Base-by-base conservation (phyloP, 2,329 filamentous ascomycete genomes). In the Alternaria triticimaculans region DNA sequence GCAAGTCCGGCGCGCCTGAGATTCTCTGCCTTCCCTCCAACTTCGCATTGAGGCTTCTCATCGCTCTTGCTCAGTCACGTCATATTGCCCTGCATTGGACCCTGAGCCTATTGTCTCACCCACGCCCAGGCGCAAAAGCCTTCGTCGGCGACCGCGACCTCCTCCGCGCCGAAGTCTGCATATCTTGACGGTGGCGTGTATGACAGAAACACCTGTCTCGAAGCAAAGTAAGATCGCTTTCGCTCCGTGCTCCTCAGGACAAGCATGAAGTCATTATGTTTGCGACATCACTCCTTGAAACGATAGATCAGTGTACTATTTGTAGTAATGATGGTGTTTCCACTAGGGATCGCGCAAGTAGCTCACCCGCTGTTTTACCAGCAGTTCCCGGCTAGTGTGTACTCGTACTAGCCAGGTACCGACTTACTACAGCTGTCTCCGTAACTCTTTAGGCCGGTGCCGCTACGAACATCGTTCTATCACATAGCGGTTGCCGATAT, bases 1-100 rank as follows among this genome's bases (percentile, higher is more conserved):
- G 48, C 65, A 68, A 64, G 65, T 69, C 65, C 67, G 70, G 65
- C 23, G 43, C 53, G 44, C 44, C 46, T 58, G 45, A 54, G 56
- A 45, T 37, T 51, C 37, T 20, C 45, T 60, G 45, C 26, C 11
- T 41, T 60, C n/a, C 37, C 51, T 60, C 48, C 55, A 49, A 58
- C 28, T 49, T 60, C 54, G 21, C 50, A 55, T 20, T n/a, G 48
- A 41, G 15, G n/a, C 28, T 37, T 58, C 43, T 30, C n/a, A 43
- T 45, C 15, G n/a, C 41, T 60, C 26, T 46, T 30, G 48, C 49
- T 43, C 45, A 25, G 57, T 50, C 50, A 50, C 67, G 57, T 65
- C 66, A 67, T 62, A 20, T 28, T 25, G 43, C 55, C 15, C 20
- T 41, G 54, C 30, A 33, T 58, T 55, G 50, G 41, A 50, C 57